Percentiles rank a stretch among this genome's conserved stretches.
Evolutionary conservation across 2,329 filamentous ascomycete genomes (phyloP).

Genomic region (Penicillium sp.): DNA sequence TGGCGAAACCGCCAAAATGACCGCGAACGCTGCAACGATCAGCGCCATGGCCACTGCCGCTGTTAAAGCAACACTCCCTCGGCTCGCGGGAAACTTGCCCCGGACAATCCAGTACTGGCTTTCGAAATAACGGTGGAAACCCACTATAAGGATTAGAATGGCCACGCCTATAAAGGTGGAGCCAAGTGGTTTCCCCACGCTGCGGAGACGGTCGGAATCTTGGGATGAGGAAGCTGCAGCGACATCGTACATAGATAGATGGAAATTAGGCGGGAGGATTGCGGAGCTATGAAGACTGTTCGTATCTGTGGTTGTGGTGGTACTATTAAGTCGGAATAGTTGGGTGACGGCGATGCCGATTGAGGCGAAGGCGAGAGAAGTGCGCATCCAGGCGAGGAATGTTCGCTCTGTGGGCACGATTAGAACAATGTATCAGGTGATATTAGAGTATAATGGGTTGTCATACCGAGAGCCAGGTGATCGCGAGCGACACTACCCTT

Average conservation of each 20-base stretch:
- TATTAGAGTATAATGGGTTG: neutral
- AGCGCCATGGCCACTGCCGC: conserved; percentile 59
- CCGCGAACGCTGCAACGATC: conserved; percentile 63
- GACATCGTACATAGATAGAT: conserved; percentile 20
- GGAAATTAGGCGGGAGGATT: conserved; percentile 23
- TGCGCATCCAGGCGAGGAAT: conserved; percentile 71
- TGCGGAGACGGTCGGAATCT: conserved; percentile 43
- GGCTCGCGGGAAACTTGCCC: conserved; percentile 68
- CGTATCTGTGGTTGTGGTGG: conserved; percentile 35
- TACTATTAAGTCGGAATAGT: conserved; percentile 67
- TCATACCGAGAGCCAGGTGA: conserved; percentile 65
- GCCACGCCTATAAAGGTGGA: conserved; percentile 67
- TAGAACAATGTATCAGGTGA: conserved; percentile 3
- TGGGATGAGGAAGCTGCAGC: conserved; percentile 18
- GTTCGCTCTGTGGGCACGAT: conserved; percentile 59
- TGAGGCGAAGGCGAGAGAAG: conserved; percentile 66
- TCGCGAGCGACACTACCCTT: conserved; percentile 69
- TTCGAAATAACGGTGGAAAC: conserved; percentile 70
- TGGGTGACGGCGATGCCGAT: conserved; percentile 70
- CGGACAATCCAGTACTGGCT: conserved; percentile 69
- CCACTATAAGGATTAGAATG: conserved; percentile 64
- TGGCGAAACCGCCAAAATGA: conserved; percentile 62
- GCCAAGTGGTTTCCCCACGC: conserved; percentile 64
- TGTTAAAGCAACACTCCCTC: conserved; percentile 65
- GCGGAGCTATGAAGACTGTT: conserved; percentile 6